A percentile compares a stretch with the other conserved stretches of the same genome.
phyloP scores from a whole-genome alignment of 1,139 yeast genomes.

The Pichia sp. region DNA sequence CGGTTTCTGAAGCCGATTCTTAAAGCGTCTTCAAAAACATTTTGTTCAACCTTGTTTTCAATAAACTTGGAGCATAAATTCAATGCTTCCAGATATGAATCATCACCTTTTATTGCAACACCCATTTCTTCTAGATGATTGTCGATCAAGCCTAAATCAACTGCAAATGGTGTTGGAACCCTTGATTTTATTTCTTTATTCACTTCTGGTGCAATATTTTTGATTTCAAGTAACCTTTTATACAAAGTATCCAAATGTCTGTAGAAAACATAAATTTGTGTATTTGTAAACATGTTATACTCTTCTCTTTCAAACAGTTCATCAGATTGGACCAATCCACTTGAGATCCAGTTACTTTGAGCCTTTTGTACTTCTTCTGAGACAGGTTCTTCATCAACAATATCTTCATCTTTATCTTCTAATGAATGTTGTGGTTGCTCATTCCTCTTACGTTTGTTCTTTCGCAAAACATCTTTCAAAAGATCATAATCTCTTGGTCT shows the following conservation, averaged over 20 bases:
- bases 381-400: conserved; percentile 19
- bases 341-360: conserved; percentile 56
- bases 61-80: conserved; percentile 66
- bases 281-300: conserved; percentile 80
- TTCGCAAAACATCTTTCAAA: conserved; percentile 65
- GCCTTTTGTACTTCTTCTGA: conserved; percentile 49
- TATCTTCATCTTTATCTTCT: conserved; percentile 21
- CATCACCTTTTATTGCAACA: conserved; percentile 59
- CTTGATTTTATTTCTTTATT: conserved; percentile 63
- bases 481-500: conserved; percentile 51
- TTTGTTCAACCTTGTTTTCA: conserved; percentile 89
- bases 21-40: conserved; percentile 89
- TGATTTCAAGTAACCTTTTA: conserved; percentile 72
- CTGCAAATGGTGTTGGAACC: conserved; percentile 74
- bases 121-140: conserved; percentile 79
- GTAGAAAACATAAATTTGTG: conserved; percentile 86
- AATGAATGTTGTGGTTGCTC: conserved; percentile 15
- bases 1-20: conserved; percentile 93
- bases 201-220: conserved; percentile 56
- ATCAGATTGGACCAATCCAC: conserved; percentile 27
- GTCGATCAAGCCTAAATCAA: conserved; percentile 74
- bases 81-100: conserved; percentile 73
- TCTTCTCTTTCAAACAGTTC: conserved; percentile 32
- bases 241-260: conserved; percentile 79
- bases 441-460: conserved; percentile 43